Base-by-base conservation (phyloP, 2,329 filamentous ascomycete genomes). In the Ceratocystis variospora region DNA sequence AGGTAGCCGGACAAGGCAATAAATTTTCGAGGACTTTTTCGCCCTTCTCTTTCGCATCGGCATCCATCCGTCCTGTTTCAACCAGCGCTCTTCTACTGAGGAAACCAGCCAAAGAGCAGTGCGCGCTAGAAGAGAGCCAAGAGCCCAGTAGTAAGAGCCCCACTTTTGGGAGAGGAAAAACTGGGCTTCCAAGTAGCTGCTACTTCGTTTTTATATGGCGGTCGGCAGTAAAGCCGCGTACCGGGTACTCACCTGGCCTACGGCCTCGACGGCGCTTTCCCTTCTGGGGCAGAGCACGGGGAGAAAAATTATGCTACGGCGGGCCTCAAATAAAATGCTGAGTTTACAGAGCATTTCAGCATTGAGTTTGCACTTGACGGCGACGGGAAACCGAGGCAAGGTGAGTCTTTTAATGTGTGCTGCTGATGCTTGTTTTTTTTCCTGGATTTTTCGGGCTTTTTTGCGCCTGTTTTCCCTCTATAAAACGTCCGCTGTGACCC, bases 301-400 rank as follows among this genome's bases (percentile, higher is more conserved):
- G 31, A 57, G 53, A 57, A 57, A 57, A 57, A 57, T 57, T 57
- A 17, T 57, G 53, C 53, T 31, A 15, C 53, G 53, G 53, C 53
- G 53, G 53, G 53, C 53, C 53, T 57, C 53, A 57, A 57, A 57
- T 33, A 31, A 57, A 57, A 33, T 31, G 25, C n/a, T 31, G 22
- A n/a, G 33, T 31, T 57, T 41, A 41, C 37, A 12, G 37, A 12
- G 37, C 37, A 41, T 41, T 41, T 41, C 37, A 41, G 12, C 37
- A 41, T 41, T 15, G 37, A 15, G 12, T 15, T 57, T 57, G 25
- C 12, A 33, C 19, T 31, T 7, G 25, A n/a, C 53, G 53, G 25
- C 12, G 8, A 28, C 50, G 22, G 31, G 25, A 28, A 57, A 33
- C 10, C 53, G 31, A 31, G 53, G 25, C 28, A 57, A 33, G 53